A percentile compares a stretch with the other conserved stretches of the same genome.
Conservation (phyloP, 2,329 filamentous ascomycete genomes). For the Neofusicoccum kwambonambiense region DNA sequence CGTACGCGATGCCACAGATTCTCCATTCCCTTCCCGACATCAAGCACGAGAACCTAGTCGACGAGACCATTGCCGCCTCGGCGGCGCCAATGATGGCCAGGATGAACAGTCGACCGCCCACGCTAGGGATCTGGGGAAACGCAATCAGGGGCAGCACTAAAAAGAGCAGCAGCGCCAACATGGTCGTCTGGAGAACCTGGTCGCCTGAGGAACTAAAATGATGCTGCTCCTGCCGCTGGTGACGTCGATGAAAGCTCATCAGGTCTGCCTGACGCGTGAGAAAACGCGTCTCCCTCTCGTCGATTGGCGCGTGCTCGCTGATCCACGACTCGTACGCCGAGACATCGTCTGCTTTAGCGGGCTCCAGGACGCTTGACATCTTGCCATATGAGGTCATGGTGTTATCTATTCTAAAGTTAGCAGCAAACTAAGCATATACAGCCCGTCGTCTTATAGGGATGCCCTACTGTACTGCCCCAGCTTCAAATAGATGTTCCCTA, state of each 20-base stretch:
- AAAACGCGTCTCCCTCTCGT: constrained; percentile 60
- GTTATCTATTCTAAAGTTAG: constrained; percentile 46
- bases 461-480: constrained; percentile 64
- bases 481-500: constrained; percentile 65
- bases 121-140: constrained; percentile 43
- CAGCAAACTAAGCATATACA: not conserved
- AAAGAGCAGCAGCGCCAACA: constrained; percentile 37
- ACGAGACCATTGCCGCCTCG: constrained; percentile 33
- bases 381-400: constrained; percentile 59
- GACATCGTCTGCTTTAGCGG: constrained; percentile 54
- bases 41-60: constrained; percentile 34
- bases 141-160: constrained; percentile 40
- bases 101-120: constrained; percentile 41
- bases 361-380: constrained; percentile 50
- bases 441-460: not conserved
- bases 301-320: constrained; percentile 53
- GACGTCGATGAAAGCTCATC: constrained; percentile 35
- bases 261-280: constrained; percentile 58
- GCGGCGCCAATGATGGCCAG: constrained; percentile 38
- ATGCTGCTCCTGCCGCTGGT: constrained; percentile 15
- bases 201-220: not conserved
- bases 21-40: constrained; percentile 42
- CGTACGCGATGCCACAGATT: constrained; percentile 40
- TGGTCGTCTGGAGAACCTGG: constrained; percentile 3
- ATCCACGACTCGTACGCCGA: constrained; percentile 58